Conservation (phyloP, 352 stramenopile genomes). For the Phytophthora sp. region DNA sequence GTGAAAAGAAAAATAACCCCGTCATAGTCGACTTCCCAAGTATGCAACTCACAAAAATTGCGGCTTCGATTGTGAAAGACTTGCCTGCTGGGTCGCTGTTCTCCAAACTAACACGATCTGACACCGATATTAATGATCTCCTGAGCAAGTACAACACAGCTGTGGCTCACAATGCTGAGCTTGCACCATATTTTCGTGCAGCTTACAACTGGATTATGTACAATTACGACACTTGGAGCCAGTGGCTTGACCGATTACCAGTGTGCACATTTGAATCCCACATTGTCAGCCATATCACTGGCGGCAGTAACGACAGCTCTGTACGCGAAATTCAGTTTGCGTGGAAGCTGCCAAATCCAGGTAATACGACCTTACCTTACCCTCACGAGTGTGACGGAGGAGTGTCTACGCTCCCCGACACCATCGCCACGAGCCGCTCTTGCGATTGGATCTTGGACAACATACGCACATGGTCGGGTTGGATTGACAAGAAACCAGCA, state of each 20-base stretch:
- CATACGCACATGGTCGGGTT: conserved; percentile 30
- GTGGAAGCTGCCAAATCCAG: conserved; percentile 47
- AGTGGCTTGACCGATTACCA: conserved; percentile 48
- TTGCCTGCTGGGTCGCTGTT: conserved; percentile 29
- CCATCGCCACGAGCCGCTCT: conserved; percentile 44
- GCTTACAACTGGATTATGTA: conserved; percentile 55
- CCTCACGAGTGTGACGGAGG: conserved; percentile 57
- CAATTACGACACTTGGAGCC: conserved; percentile 57
- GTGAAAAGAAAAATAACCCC: conserved; percentile 43
- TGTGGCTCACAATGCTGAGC: background rate
- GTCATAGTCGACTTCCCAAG: conserved; percentile 52
- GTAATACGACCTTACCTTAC: conserved; percentile 39
- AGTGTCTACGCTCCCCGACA: conserved; percentile 19
- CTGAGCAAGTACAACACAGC: conserved; percentile 31
- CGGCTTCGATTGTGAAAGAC: conserved; percentile 22
- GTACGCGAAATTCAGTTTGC: conserved; percentile 37
- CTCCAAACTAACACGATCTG: conserved; percentile 36
- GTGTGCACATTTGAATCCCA: conserved; percentile 40
- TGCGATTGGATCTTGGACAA: conserved; percentile 50
- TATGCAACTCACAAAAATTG: conserved; percentile 45
- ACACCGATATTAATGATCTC: conserved; percentile 47
- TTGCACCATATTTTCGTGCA: conserved; percentile 44
- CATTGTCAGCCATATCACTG: conserved; percentile 35
- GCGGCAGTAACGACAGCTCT: conserved; percentile 26
- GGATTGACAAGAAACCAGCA: conserved; percentile 34